Evolutionary conservation across 345 rosid species (phyloP).

Genomic region (Hevea brasiliensis): DNA sequence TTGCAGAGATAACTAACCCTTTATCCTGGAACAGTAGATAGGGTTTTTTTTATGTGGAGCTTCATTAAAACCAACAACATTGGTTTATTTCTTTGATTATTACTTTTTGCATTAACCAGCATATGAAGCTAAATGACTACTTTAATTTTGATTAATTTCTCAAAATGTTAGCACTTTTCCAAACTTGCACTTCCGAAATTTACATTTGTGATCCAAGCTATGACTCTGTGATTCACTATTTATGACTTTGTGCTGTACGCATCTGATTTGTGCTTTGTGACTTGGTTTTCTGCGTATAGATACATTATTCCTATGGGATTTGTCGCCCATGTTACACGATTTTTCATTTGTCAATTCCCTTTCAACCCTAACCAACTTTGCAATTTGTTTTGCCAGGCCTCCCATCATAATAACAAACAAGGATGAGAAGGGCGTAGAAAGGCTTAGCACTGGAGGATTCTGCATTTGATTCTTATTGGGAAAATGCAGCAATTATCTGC

Average conservation of each 20-base stretch:
- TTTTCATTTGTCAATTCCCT: neutral
- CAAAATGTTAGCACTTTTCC: too few species aligned
- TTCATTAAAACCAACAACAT: neutral
- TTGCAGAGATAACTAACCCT: too few species aligned
- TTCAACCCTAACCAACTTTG: neutral
- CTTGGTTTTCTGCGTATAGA: neutral
- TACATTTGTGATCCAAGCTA: too few species aligned
- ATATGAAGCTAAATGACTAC: neutral
- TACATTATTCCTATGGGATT: neutral
- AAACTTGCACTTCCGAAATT: too few species aligned
- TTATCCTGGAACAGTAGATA: neutral
- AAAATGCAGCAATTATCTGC: neutral
- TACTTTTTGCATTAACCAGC: neutral
- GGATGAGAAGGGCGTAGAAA: slow-evolving; percentile 6
- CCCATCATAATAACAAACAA: neutral
- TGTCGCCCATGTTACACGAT: neutral
- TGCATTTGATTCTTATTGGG: neutral
- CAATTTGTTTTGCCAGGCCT: slow-evolving; percentile 3
- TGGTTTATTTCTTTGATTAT: neutral
- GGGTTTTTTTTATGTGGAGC: neutral
- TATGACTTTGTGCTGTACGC: too few species aligned
- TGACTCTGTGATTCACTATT: neutral
- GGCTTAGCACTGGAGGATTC: neutral
- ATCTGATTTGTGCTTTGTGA: too few species aligned
- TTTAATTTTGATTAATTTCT: neutral